A percentile compares a stretch with the other conserved stretches of the same genome.
Evolutionary conservation across 768 basidiomycete genomes (phyloP).

Genomic region (Suillus plorans): DNA sequence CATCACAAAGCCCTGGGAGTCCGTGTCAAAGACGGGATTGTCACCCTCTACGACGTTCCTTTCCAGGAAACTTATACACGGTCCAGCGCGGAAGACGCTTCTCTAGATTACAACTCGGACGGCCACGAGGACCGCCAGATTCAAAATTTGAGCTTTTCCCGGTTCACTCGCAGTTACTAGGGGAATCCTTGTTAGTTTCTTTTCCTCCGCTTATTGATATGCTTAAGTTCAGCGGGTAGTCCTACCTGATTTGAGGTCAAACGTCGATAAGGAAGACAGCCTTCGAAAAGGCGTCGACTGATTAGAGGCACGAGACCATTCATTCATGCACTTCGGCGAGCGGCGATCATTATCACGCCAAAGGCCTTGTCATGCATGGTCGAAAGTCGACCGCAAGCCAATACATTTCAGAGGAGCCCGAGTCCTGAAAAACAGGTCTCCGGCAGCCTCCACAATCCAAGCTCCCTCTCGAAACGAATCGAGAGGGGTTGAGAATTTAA

Average conservation of each 20-base stretch:
- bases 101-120: constrained; percentile 81
- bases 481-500: too few relatives aligned
- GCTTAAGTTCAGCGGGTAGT: constrained; percentile 87
- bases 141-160: constrained; percentile 84
- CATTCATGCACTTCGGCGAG: constrained; percentile 4
- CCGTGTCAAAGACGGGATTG: constrained; percentile 65
- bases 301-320: background rate
- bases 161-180: constrained; percentile 86
- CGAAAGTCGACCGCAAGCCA: constrained; percentile 20
- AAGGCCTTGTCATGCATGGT: constrained; percentile 12
- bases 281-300: background rate
- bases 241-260: constrained; percentile 82
- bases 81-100: constrained; percentile 70
- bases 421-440: constrained; percentile 15
- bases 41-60: constrained; percentile 78
- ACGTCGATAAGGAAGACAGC: constrained; percentile 13
- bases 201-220: constrained; percentile 90
- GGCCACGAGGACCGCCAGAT: constrained; percentile 58
- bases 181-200: constrained; percentile 91
- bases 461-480: constrained; percentile 11
- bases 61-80: constrained; percentile 80
- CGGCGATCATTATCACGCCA: constrained; percentile 55
- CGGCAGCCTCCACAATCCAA: constrained; percentile 45
- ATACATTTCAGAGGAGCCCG: background rate
- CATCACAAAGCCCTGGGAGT: constrained; percentile 64